Evolutionary conservation across 345 rosid species (phyloP).

Genomic region (Salix brachista): DNA sequence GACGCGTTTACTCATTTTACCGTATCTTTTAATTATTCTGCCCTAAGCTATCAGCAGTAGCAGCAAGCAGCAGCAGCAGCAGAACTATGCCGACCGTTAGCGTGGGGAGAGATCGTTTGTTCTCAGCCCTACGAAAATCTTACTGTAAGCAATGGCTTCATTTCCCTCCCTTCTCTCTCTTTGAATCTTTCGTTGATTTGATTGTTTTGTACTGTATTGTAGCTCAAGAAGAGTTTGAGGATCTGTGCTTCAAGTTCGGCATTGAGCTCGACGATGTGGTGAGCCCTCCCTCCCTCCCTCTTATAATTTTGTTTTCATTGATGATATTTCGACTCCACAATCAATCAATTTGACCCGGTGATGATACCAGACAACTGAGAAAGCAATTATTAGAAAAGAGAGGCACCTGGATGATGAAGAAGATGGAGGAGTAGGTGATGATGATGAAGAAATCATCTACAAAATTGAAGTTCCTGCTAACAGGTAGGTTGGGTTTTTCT

Average conservation of each 20-base stretch:
- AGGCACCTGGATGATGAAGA: slow-evolving; percentile 54
- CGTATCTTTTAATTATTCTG: no score
- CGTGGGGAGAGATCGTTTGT: slow-evolving; percentile 77
- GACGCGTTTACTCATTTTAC: no score
- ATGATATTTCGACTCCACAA: background rate
- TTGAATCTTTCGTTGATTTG: background rate
- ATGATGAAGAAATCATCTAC: slow-evolving; percentile 75
- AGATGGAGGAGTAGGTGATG: slow-evolving; percentile 44
- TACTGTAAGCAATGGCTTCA: slow-evolving; percentile 43
- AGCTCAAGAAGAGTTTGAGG: slow-evolving; percentile 83
- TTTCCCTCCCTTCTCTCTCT: background rate
- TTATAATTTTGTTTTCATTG: background rate
- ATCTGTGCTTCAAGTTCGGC: slow-evolving; percentile 83
- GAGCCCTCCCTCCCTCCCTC: slow-evolving; percentile 11
- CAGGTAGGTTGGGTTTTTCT: slow-evolving; percentile 34
- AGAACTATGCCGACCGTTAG: slow-evolving; percentile 66
- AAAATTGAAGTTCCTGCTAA: slow-evolving; percentile 91
- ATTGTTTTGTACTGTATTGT: background rate
- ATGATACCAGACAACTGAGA: slow-evolving; percentile 66
- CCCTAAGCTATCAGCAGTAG: background rate
- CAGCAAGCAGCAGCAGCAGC: background rate
- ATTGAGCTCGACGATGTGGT: slow-evolving; percentile 97
- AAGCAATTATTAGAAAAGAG: slow-evolving; percentile 81
- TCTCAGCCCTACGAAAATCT: slow-evolving; percentile 54
- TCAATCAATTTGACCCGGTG: background rate